phyloP scores from a whole-genome alignment of 2,329 filamentous ascomycete species.

The Chaetothyriales sp. region DNA sequence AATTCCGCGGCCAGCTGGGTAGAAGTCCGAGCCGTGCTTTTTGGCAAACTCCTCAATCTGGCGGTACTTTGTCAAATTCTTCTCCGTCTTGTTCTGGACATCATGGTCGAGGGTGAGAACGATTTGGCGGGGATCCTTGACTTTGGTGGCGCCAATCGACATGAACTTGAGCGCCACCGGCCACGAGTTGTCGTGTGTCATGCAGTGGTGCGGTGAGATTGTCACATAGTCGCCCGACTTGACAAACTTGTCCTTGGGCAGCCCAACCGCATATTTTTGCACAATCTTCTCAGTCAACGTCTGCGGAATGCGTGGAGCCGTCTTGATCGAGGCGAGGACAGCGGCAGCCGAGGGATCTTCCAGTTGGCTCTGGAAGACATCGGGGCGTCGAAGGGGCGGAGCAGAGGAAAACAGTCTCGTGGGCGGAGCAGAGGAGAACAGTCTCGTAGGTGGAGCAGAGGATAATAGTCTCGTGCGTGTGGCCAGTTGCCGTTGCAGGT shows the following conservation, averaged over 20 bases:
- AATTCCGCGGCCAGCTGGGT: conserved; percentile 62
- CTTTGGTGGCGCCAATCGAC: conserved; percentile 60
- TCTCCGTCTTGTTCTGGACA: conserved; percentile 64
- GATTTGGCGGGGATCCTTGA: conserved; percentile 57
- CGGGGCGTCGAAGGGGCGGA: conserved; percentile 20
- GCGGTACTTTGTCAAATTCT: conserved; percentile 68
- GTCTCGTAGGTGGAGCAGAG: too few relatives aligned
- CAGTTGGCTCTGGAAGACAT: conserved; percentile 50
- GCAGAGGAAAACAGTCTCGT: too few relatives aligned
- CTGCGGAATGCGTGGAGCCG: conserved; percentile 41
- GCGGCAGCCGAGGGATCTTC: conserved; percentile 49
- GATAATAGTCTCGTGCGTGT: too few relatives aligned
- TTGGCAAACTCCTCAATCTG: conserved; percentile 67
- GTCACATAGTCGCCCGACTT: conserved; percentile 71
- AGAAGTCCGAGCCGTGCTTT: conserved; percentile 63
- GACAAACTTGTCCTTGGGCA: conserved; percentile 60
- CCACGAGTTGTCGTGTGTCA: conserved; percentile 79
- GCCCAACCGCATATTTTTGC: conserved; percentile 62
- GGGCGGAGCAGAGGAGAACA: too few relatives aligned
- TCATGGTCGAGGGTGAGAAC: conserved; percentile 81
- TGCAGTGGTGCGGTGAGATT: conserved; percentile 54
- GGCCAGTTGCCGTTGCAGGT: too few relatives aligned
- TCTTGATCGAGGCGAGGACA: conserved; percentile 60
- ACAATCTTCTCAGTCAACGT: conserved; percentile 89
- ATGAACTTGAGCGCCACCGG: conserved; percentile 66